Base-by-base conservation (phyloP, 2,329 filamentous ascomycete genomes). In the Fusarium praegraminearum region DNA sequence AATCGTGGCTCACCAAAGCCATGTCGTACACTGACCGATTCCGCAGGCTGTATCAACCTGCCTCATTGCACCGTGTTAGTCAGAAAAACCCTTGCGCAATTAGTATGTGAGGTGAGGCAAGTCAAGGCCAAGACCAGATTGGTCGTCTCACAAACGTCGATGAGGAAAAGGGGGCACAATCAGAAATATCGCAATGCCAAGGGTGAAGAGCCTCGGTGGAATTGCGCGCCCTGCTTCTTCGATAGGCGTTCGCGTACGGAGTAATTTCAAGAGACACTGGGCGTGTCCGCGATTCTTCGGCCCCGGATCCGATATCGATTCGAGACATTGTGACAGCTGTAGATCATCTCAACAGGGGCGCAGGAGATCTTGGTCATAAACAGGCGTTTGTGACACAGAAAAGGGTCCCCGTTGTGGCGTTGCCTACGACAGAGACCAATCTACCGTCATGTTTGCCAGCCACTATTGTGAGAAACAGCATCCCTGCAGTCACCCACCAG, bases 251-350 rank as follows among this genome's bases (percentile, higher is more conserved):
- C 28, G 32, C n/a, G 38, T 30, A 30, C 11, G 28, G 10, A 12
- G 28, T 22, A 43, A 26, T 26, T 41, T 54, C n/a, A 44, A 54
- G 22, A 28, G 41, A 62, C 38, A 45, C 50, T 43, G 35, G 24
- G 50, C n/a, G 36, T 51, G 59, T 62, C 68, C 67, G 67, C 52
- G 52, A 71, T 65, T 60, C 63, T 71, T 70, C 67, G 67, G 67
- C 54, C 67, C 54, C 47, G 45, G 41, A 20, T 50, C 15, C 53
- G 47, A 47, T 32, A 38, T 38, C 47, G 57, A 58, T 58, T 65
- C 47, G 63, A 67, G 57, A 66, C 59, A 62, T 22, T 45, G 32
- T 41, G 67, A 62, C 57, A 35, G 38, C 13, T 47, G 57, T 38
- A 70, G 67, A 67, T 66, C 67, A 52, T 47, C 51, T 49, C 28